Evolutionary conservation across 176 grass and related monocot genomes (phyloP).

Genomic region (Aegilops sharonensis): DNA sequence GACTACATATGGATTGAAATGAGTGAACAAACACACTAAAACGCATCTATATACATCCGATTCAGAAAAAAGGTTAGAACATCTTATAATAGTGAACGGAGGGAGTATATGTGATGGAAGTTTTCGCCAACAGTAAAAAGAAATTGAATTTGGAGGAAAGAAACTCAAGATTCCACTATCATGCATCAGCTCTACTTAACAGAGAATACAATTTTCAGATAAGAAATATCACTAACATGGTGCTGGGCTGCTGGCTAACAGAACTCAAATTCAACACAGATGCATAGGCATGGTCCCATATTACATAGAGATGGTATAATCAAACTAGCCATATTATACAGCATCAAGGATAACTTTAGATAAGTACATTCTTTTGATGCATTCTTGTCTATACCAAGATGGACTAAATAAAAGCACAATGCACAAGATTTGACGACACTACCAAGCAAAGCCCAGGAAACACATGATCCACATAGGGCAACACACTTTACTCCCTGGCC

Average conservation of each 20-base stretch:
- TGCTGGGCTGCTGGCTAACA: background rate
- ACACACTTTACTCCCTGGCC: background rate
- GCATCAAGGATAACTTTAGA: slow-evolving; percentile 3
- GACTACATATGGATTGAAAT: too few species aligned
- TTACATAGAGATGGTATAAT: background rate
- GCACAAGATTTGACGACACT: background rate
- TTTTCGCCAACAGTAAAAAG: background rate
- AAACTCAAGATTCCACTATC: background rate
- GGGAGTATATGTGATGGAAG: background rate
- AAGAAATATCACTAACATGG: background rate
- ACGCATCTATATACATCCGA: too few species aligned
- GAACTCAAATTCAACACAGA: background rate
- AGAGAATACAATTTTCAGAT: background rate
- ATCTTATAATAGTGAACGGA: too few species aligned
- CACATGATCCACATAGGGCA: background rate
- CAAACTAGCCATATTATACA: background rate
- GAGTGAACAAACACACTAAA: too few species aligned
- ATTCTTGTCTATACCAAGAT: background rate
- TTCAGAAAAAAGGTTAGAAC: too few species aligned
- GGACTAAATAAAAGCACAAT: background rate
- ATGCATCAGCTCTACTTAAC: background rate
- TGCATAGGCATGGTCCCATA: background rate
- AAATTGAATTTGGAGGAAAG: background rate
- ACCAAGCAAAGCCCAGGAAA: background rate
- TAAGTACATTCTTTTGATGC: background rate